A percentile compares a stretch with the other conserved stretches of the same genome.
These are phyloP conservation scores for Lipomyces yamadae DNA, from an alignment of 805 yeast species.

Conservation along the genomic window DNA sequence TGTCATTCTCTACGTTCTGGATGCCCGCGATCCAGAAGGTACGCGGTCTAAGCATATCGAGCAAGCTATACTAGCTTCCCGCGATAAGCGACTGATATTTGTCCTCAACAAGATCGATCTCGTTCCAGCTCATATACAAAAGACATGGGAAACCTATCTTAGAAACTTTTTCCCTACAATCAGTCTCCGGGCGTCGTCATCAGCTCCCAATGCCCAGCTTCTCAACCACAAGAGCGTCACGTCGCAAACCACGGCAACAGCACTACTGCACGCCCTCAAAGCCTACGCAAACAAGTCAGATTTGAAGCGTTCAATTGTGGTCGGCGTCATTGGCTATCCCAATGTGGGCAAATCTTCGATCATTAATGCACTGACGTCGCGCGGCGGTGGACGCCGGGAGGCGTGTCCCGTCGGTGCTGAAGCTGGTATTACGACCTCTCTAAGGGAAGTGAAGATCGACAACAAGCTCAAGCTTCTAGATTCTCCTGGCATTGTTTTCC, in stretches of 20 bases:
- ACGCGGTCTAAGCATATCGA: slow-evolving; percentile 92
- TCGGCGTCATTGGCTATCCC: slow-evolving; percentile 97
- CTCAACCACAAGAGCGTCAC: slow-evolving; percentile 75
- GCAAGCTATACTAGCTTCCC: slow-evolving; percentile 72
- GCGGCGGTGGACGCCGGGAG: slow-evolving; percentile 61
- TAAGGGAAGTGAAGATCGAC: slow-evolving; percentile 92
- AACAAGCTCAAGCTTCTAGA: slow-evolving; percentile 86
- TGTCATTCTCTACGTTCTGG: slow-evolving; percentile 89
- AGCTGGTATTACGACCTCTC: slow-evolving; percentile 93
- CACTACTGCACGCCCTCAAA: slow-evolving; percentile 79
- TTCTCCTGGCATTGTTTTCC: slow-evolving; percentile 98
- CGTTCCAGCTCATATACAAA: slow-evolving; percentile 81
- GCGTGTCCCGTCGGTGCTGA: slow-evolving; percentile 97
- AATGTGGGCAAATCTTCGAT: slow-evolving; percentile 91
- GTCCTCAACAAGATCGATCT: slow-evolving; percentile 91
- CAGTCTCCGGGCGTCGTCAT: slow-evolving; percentile 70
- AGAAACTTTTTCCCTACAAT: slow-evolving; percentile 87
- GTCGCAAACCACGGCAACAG: slow-evolving; percentile 69
- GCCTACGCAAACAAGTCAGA: slow-evolving; percentile 82
- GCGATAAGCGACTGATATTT: slow-evolving; percentile 78
- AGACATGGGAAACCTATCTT: slow-evolving; percentile 81
- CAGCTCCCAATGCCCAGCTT: slow-evolving; percentile 68
- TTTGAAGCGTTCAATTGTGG: slow-evolving; percentile 85
- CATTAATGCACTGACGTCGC: slow-evolving; percentile 77
- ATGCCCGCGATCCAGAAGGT: slow-evolving; percentile 96